Conservation (phyloP, 192 early-diverging fungal species). For the Umbelopsis sp. region DNA sequence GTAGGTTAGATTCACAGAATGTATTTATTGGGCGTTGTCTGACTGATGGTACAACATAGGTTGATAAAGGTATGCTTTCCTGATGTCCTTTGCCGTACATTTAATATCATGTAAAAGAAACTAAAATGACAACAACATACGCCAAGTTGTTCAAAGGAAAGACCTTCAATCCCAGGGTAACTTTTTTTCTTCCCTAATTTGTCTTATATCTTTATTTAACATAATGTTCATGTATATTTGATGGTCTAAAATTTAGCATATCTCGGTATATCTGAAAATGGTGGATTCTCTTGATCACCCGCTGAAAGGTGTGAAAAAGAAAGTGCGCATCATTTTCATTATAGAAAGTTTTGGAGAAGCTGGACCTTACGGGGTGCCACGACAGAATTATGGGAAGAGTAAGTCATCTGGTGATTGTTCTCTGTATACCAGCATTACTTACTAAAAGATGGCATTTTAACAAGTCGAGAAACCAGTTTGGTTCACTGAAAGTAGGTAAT, state of each 20-base stretch:
- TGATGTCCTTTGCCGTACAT: background rate
- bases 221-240: background rate
- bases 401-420: background rate
- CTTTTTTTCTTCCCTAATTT: background rate
- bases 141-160: background rate
- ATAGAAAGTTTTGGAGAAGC: slow-evolving; percentile 32
- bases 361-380: background rate
- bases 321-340: slow-evolving; percentile 37
- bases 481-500: slow-evolving; percentile 25
- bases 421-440: background rate
- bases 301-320: slow-evolving; percentile 33
- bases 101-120: background rate
- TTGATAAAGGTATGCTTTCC: background rate
- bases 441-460: background rate
- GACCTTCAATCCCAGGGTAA: background rate
- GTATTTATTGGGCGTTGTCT: background rate
- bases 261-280: slow-evolving; percentile 37
- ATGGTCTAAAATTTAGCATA: no score
- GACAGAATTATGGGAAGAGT: slow-evolving; percentile 38
- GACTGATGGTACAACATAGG: background rate
- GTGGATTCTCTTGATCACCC: slow-evolving; percentile 23
- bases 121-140: background rate
- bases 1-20: background rate
- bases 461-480: slow-evolving; percentile 21
- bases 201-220: background rate